Percentiles rank a stretch among this genome's conserved stretches.
Conservation (phyloP, 139 green algal species). For the Coelastrella sp. region DNA sequence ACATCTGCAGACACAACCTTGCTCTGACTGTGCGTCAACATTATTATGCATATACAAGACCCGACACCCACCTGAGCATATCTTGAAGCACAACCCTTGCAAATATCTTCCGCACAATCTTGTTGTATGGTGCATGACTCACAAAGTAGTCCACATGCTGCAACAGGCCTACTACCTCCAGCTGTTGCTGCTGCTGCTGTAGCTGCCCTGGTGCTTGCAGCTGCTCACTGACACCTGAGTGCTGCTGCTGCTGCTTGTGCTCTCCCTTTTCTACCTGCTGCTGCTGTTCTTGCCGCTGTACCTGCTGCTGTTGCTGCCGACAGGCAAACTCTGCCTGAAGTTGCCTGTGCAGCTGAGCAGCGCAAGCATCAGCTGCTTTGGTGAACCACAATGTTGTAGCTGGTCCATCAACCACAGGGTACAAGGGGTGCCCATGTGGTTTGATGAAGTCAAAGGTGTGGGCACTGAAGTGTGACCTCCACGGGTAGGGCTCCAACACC, state of each 20-base stretch:
- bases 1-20: no score
- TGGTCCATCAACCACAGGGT: conserved; percentile 70
- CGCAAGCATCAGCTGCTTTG: conserved; percentile 41
- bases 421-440: conserved; percentile 68
- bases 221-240: neutral
- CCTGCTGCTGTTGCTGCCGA: conserved; percentile 26
- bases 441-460: conserved; percentile 92
- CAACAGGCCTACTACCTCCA: conserved; percentile 54
- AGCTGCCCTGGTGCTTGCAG: conserved; percentile 6
- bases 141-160: conserved; percentile 66
- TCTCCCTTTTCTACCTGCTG: neutral
- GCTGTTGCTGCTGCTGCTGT: conserved; percentile 37
- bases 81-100: conserved; percentile 77
- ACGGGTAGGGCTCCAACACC: conserved; percentile 73
- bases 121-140: conserved; percentile 85
- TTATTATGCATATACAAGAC: neutral
- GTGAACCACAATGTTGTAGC: conserved; percentile 53
- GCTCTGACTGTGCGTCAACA: no score
- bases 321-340: neutral
- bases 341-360: conserved; percentile 1
- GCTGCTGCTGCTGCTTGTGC: conserved; percentile 37
- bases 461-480: conserved; percentile 64
- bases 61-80: conserved; percentile 21
- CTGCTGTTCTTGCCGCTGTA: conserved; percentile 7
- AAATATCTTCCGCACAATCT: conserved; percentile 85